Base-by-base conservation (phyloP, 495 filamentous ascomycete species). In the Xylaria cubensis region DNA sequence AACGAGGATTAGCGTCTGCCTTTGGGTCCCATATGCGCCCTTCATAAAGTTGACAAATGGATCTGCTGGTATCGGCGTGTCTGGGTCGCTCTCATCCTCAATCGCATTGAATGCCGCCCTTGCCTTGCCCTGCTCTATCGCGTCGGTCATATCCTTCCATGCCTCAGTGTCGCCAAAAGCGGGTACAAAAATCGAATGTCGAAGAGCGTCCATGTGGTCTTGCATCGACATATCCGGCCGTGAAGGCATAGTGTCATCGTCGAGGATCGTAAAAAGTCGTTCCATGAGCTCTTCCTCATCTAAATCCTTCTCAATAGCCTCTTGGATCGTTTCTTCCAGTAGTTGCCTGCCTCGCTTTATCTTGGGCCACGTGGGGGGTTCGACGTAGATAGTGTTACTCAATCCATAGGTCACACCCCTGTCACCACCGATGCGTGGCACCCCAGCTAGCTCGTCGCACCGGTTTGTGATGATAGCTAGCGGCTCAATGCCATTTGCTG, bases 391-490 rank as follows among this genome's bases (percentile, higher is more conserved):
- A 41, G 94, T 93, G 78, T 99, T 99, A 83, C 94, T 97, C 55
- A 99, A 86, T 4, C 92, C 97, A 71, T 92, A 84, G 0, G 89
- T 93, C 75, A 92, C 85, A 5, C 88, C 88, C n/a, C 85, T 85
- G 21, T 84, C 78, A 3, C 85, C 85, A 13, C 86, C 89, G 42
- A 98, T 89, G 91, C 93, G 94, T 34, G 87, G 87, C 4, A 92
- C 84, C 19, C 89, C 85, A 36, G 90, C 89, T 13, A 83, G 77
- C 64, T 88, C 82, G 4, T 91, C 91, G 53, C 86, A 89, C n/a
- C 96, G 90, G 78, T 99, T 99, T 56, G 92, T 96, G 55, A 99
- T 88, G 72, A 98, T 90, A 24, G 93, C 93, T 61, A 99, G 78
- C 6, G 91, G 91, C 77, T 94, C 88, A 21, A 90, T 75, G 3